Evolutionary conservation across 1,139 yeast genomes (phyloP).

Genomic region (Lodderomyces elongisporus): DNA sequence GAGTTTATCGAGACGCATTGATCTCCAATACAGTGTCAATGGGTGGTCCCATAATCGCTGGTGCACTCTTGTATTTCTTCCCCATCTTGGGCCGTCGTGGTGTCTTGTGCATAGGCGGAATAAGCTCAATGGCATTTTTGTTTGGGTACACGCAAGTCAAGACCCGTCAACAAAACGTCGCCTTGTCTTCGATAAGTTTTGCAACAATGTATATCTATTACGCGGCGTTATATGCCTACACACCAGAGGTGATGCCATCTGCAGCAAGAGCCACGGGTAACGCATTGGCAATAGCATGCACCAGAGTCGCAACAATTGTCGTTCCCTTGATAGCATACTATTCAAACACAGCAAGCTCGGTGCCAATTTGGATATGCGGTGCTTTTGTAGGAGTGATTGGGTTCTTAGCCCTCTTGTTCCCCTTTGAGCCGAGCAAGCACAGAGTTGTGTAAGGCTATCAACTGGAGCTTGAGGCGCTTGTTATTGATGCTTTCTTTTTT

Average conservation of each 20-base stretch:
- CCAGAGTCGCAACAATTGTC: slow-evolving; percentile 44
- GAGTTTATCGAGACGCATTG: slow-evolving; percentile 49
- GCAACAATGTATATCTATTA: slow-evolving; percentile 49
- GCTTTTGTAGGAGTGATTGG: slow-evolving; percentile 46
- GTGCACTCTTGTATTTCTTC: slow-evolving; percentile 31
- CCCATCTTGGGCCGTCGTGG: slow-evolving; percentile 54
- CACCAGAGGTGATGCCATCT: slow-evolving; percentile 58
- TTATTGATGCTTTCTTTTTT: no score
- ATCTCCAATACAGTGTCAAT: slow-evolving; percentile 48
- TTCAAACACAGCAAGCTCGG: slow-evolving; percentile 37
- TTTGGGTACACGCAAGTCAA: slow-evolving; percentile 55
- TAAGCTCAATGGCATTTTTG: slow-evolving; percentile 48
- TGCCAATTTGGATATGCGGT: slow-evolving; percentile 59
- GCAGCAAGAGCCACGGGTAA: slow-evolving; percentile 53
- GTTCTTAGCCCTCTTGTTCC: slow-evolving; percentile 37
- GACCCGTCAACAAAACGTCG: slow-evolving; percentile 47
- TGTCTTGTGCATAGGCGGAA: slow-evolving; percentile 49
- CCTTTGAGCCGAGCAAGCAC: slow-evolving; percentile 41
- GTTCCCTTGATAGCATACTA: slow-evolving; percentile 51
- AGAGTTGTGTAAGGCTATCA: slow-evolving; percentile 14
- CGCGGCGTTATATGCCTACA: slow-evolving; percentile 52
- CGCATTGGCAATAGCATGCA: slow-evolving; percentile 45
- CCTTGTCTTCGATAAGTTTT: slow-evolving; percentile 47
- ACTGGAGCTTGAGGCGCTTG: background rate
- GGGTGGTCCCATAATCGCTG: slow-evolving; percentile 56